phyloP scores from a whole-genome alignment of 768 basidiomycete genomes.

The Porpolomopsis calyptriformis region DNA sequence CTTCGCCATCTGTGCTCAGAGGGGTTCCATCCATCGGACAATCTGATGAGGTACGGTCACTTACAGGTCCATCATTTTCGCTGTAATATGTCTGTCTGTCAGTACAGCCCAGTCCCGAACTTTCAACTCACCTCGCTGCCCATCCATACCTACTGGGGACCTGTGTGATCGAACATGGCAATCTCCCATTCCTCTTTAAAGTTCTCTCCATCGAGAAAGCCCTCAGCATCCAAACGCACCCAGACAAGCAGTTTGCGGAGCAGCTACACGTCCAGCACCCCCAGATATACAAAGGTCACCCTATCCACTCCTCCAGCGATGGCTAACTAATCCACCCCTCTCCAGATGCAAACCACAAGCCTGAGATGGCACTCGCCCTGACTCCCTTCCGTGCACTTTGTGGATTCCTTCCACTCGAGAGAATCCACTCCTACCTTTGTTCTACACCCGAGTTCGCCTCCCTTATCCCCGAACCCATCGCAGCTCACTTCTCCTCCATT shows the following conservation, averaged over 20 bases:
- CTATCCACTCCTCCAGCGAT: background rate
- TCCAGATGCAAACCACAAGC: constrained; percentile 91
- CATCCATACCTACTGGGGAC: constrained; percentile 63
- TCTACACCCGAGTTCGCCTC: constrained; percentile 66
- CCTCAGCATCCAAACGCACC: constrained; percentile 86
- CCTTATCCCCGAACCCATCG: constrained; percentile 52
- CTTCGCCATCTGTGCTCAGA: constrained; percentile 49
- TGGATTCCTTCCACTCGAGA: constrained; percentile 76
- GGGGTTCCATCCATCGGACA: too few relatives aligned
- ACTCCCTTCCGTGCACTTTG: constrained; percentile 86
- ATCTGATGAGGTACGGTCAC: too few relatives aligned
- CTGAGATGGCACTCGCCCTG: constrained; percentile 96
- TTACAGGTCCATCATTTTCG: too few relatives aligned
- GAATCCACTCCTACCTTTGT: constrained; percentile 58
- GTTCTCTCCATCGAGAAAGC: constrained; percentile 84
- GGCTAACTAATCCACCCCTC: constrained; percentile 1
- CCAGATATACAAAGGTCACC: constrained; percentile 79
- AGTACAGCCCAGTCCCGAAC: constrained; percentile 23
- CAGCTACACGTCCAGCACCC: constrained; percentile 56
- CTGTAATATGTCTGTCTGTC: too few relatives aligned
- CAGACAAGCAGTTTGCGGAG: constrained; percentile 75
- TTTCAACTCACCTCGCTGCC: constrained; percentile 50
- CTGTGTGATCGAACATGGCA: constrained; percentile 46
- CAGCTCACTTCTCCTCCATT: constrained; percentile 40
- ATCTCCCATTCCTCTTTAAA: constrained; percentile 88